phyloP scores from a whole-genome alignment of 176 grass and related monocot genomes.

The Stipa capillata region DNA sequence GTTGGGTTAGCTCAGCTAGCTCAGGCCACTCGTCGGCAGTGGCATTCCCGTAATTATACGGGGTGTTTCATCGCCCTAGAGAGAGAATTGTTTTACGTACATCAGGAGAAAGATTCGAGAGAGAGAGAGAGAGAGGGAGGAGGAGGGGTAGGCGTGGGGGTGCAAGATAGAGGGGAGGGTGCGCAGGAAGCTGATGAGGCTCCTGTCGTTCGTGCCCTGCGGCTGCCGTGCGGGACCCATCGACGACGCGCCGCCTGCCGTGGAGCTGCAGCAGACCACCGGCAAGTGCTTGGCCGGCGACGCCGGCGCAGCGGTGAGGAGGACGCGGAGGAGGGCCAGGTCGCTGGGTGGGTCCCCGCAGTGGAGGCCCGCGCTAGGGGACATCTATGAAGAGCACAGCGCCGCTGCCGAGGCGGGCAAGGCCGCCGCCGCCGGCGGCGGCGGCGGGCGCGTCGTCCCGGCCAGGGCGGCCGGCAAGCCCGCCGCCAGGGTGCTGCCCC shows the following conservation, averaged over 20 bases:
- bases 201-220: slow-evolving; percentile 54
- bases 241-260: slow-evolving; percentile 45
- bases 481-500: slow-evolving; percentile 24
- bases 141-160: neutral
- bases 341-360: neutral
- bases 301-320: neutral
- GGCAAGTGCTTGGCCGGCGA: too few relatives aligned
- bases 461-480: slow-evolving; percentile 7
- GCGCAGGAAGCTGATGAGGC: slow-evolving; percentile 54
- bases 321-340: slow-evolving; percentile 19
- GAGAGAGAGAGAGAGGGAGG: neutral
- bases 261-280: neutral
- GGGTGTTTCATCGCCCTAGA: neutral
- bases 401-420: neutral
- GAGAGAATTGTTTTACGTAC: neutral
- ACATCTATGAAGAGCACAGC: slow-evolving; percentile 54
- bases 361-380: slow-evolving; percentile 44
- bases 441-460: neutral
- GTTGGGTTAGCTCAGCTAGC: neutral
- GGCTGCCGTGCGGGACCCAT: slow-evolving; percentile 45
- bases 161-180: slow-evolving; percentile 34
- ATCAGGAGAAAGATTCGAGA: too few relatives aligned
- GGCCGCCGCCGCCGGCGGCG: too few relatives aligned
- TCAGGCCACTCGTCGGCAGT: slow-evolving; percentile 5
- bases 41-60: slow-evolving; percentile 1